Evolutionary conservation across 768 basidiomycete species (phyloP), one percentile per base, ranked within the genome.

Genomic region (Cantharellus cinnabarinus): DNA sequence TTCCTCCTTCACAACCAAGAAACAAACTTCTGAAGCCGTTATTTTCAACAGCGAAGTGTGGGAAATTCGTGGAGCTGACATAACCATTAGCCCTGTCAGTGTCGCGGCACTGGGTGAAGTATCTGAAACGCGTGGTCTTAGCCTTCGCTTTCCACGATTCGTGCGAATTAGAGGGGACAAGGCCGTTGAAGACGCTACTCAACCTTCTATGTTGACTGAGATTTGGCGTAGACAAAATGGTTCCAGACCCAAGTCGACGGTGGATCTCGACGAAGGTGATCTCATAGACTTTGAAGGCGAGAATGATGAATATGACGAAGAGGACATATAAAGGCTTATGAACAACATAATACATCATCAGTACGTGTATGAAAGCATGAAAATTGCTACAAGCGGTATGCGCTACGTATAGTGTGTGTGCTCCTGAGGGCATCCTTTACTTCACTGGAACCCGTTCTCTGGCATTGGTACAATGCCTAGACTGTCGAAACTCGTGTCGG

Each of bases 141-240:
- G 84, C 64, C 69, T 94, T 7, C 82, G 91, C 7, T 95, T 95
- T 68, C 91, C 91, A 48, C 76, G 90, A 41, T 94, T 93, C 70
- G 74, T 93, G 59, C 77, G 75, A 60, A 65, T 78, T 4, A 73
- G 85, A 35, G 79, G 82, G 5, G 90, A 93, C 69, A 91, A 89
- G 69, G 65, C 65, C 3, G 74, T 81, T 56, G 81, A 83, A 65
- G 70, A 83, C 63, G 89, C 87, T 2, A 89, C 81, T 63, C 81
- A 82, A 2, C 75, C 81, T 2, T 73, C 77, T 20, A 81, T 86
- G 66, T 72, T 93, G 55, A 83, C 78, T 4, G 73, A 75, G 7
- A 77, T 90, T 68, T 90, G 80, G 69, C 71, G 73, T 58, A 73
- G 73, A 48, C 87, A 91, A 68, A 76, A 80, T 57, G 73, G 68